Base-by-base conservation (phyloP, 345 rosid species). In the Hibiscus syriacus region DNA sequence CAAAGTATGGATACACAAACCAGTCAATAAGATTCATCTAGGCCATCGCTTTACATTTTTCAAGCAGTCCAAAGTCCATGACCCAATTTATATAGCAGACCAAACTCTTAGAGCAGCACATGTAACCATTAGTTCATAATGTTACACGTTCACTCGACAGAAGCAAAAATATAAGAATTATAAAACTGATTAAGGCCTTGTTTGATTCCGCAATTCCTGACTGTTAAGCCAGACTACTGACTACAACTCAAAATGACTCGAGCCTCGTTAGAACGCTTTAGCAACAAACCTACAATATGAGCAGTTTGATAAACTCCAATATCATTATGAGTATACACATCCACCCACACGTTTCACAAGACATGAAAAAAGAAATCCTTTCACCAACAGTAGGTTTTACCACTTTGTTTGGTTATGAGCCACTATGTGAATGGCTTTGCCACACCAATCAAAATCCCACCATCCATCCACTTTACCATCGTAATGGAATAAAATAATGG, bases 341-440 rank as follows among this genome's bases (percentile, higher is more conserved):
- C 45, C 1, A 30, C 30, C 58, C 13, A 38, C 36, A 23, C 26
- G 50, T 52, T 54, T 67, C 48, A 36, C 34, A 20, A 54, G 38
- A 38, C 13, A 53, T 0, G 16, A 38, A 2, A 30, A 34, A 25
- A 32, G 55, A 64, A 23, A 30, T 46, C 52, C 26, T 20, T 60
- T 54, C 27, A 14, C 55, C 61, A 26, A 36, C 26, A 64, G 26
- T 46, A 53, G 62, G 61, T 5, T 74, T 49, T 76, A 93, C 99
- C 99, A 94, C 75, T 94, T 94, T 27, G 98, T 94, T 70, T 91
- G 99, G 82, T 94, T 94, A 66, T 82, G 85, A 72, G 95, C 99
- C 78, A 84, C 92, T 67, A 94, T 80, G 77, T 91, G 99, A 68
- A 83, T 76, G 54, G 93, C 98, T 71, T 84, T 72, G 63, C 72